Conservation (phyloP, 805 yeast genomes). For the Metschnikowia bowlesiae region DNA sequence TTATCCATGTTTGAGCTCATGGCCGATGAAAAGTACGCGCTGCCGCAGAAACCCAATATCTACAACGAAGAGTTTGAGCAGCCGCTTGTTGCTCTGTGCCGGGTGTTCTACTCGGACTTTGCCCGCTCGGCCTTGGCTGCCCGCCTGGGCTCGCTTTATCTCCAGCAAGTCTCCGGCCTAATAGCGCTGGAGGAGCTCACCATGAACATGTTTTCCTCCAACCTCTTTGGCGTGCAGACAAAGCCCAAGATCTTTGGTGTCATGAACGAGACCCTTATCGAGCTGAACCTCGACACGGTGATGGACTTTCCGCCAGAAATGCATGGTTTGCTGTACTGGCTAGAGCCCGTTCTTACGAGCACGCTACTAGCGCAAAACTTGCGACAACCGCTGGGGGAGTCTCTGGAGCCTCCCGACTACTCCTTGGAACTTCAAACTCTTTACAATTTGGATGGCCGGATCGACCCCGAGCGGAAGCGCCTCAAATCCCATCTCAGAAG, state of each 20-base stretch:
- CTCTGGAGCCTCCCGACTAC: conserved; percentile 8
- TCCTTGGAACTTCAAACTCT: conserved; percentile 41
- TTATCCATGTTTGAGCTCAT: conserved; percentile 70
- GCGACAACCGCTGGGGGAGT: neutral
- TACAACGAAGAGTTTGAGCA: conserved; percentile 68
- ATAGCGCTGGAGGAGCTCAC: conserved; percentile 61
- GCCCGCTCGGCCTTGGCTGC: conserved; percentile 41
- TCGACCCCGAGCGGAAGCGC: conserved; percentile 49
- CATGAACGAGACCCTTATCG: conserved; percentile 56
- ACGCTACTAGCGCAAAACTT: neutral
- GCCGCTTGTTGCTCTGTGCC: conserved; percentile 49
- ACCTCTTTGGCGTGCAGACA: conserved; percentile 31
- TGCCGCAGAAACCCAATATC: conserved; percentile 39
- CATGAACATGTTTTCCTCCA: conserved; percentile 37
- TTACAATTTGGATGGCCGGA: conserved; percentile 48
- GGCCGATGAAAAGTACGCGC: conserved; percentile 34
- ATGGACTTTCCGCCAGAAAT: conserved; percentile 42
- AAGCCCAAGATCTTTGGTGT: conserved; percentile 50
- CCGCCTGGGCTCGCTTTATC: conserved; percentile 49
- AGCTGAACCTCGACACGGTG: conserved; percentile 52
- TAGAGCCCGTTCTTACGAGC: conserved; percentile 36
- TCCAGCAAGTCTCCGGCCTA: conserved; percentile 48
- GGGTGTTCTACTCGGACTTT: conserved; percentile 47
- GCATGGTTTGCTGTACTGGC: conserved; percentile 59
- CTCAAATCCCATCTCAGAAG: conserved; percentile 46